These are phyloP conservation scores for Peniophora sp. DNA, from an alignment of 1,284 basidiomycete genomes.

Conservation along the genomic window DNA sequence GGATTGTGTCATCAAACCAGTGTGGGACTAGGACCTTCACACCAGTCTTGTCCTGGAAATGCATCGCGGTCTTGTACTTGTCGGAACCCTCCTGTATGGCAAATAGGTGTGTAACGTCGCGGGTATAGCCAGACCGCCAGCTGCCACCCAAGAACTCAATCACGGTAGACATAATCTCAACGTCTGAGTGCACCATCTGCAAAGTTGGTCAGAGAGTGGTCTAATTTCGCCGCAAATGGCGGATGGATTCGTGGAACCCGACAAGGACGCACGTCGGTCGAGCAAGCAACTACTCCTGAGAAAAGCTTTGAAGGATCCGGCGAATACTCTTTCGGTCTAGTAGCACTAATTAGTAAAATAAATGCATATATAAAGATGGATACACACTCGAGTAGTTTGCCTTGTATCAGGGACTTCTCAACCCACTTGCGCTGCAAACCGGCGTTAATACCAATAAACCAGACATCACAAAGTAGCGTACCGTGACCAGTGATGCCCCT, in stretches of 20 bases:
- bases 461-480: conserved; percentile 16
- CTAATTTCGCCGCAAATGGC: too few relatives aligned
- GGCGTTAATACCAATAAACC: neutral
- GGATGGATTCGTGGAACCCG: neutral
- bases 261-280: conserved; percentile 43
- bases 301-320: conserved; percentile 73
- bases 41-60: conserved; percentile 41
- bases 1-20: conserved; percentile 78
- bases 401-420: neutral
- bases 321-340: conserved; percentile 54
- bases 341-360: too few relatives aligned
- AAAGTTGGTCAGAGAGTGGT: neutral
- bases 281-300: conserved; percentile 71
- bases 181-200: conserved; percentile 50
- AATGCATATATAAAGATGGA: too few relatives aligned
- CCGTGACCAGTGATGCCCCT: conserved; percentile 33
- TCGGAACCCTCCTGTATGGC: conserved; percentile 40
- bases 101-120: conserved; percentile 83
- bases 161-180: conserved; percentile 66
- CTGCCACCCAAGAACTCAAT: conserved; percentile 78
- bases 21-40: conserved; percentile 68
- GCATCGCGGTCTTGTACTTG: conserved; percentile 59
- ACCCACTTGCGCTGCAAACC: neutral
- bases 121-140: conserved; percentile 66
- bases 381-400: neutral